Base-by-base conservation (phyloP, 208 protist species). In the Kentomonas sorsogonicus region DNA sequence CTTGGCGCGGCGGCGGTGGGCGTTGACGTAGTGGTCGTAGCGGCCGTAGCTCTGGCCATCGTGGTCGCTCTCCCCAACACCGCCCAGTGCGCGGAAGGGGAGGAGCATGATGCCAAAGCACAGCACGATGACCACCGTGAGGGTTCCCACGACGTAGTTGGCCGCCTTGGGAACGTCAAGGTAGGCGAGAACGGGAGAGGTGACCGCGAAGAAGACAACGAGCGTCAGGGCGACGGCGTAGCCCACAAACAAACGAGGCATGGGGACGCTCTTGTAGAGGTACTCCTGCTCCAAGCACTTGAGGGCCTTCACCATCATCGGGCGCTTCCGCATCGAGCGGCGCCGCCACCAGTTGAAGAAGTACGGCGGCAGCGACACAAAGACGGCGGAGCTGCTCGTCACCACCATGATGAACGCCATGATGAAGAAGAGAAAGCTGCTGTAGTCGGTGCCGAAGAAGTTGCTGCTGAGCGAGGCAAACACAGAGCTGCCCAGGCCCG, bases 381-480 rank as follows among this genome's bases (percentile, higher is more conserved):
- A 43, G 27, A 88, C 43, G 30, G 58, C 48, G n/a, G 59, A 63
- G 5, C 51, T 23, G 51, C 72, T 10, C 25, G 66, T 54, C 18
- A 82, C 74, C 5, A 56, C 64, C 53, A 79, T 58, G 11, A 46
- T 54, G 31, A 84, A 72, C 43, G 63, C 72, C 77, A 84, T 79
- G 40, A 88, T 64, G 45, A 81, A 82, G 65, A 79, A 88, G 55
- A 88, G 69, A 50, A 78, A 88, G 48, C 77, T 63, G 34, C 64
- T 76, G 59, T 79, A 72, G 51, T 82, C 69, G 26, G 36, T 57
- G 26, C 43, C 63, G 45, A 88, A 84, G 47, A 88, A 61, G 53
- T 79, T 72, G 7, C 58, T 55, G 39, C 66, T 83, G 57, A 88
- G 70, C 36, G 73, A 75, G 31, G 80, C 64, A 26, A 88, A 55